Evolutionary conservation across 257 asterid species (phyloP).

Genomic region (Solanum lycopersicoides): DNA sequence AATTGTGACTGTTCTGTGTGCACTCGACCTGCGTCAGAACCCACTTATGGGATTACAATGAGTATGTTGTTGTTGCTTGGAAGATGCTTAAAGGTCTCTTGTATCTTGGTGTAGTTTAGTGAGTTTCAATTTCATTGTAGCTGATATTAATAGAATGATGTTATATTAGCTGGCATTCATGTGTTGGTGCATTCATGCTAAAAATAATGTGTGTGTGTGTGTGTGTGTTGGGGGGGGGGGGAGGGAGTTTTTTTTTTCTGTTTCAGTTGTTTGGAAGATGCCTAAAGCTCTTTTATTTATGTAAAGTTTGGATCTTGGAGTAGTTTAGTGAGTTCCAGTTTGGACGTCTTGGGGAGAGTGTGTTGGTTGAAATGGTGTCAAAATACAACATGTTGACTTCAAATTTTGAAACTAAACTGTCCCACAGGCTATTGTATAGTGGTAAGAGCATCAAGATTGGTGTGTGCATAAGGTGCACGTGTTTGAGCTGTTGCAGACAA

Average conservation of each 20-base stretch:
- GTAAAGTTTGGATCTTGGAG: background rate
- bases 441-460: background rate
- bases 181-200: background rate
- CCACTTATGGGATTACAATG: background rate
- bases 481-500: background rate
- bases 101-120: background rate
- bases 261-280: background rate
- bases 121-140: background rate
- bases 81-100: background rate
- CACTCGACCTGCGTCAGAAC: background rate
- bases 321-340: background rate
- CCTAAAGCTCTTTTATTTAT: background rate
- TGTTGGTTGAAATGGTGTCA: background rate
- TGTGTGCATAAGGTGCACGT: background rate
- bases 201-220: background rate
- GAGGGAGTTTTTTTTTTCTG: background rate
- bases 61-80: background rate
- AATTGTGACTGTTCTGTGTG: background rate
- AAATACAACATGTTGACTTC: background rate
- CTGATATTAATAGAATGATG: background rate
- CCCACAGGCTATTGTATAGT: background rate
- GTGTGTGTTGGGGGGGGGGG: too few relatives aligned
- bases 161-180: background rate
- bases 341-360: background rate
- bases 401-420: background rate